A percentile compares a stretch with the other conserved stretches of the same genome.
These are phyloP conservation scores for Geosmithia putterillii DNA, from an alignment of 2,329 filamentous ascomycete species.

Conservation along the genomic window DNA sequence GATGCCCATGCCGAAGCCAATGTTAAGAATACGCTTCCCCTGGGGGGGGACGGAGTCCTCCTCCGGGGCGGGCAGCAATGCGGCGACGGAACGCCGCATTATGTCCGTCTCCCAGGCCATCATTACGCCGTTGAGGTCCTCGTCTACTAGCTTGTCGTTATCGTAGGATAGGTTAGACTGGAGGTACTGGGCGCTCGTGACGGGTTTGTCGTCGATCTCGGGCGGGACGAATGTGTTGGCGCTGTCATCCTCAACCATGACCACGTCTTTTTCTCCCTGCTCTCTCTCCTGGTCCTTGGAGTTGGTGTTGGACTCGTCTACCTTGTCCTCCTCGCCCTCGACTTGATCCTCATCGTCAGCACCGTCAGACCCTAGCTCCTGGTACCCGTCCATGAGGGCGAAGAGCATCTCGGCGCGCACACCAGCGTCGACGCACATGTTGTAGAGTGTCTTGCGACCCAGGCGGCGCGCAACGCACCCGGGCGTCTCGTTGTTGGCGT, in stretches of 20 bases:
- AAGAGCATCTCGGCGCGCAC: constrained; percentile 83
- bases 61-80: constrained; percentile 33
- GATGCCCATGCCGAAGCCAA: constrained; percentile 88
- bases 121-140: constrained; percentile 75
- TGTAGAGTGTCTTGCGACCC: constrained; percentile 60
- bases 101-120: constrained; percentile 87
- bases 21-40: constrained; percentile 65
- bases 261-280: constrained; percentile 5
- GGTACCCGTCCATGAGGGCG: constrained; percentile 70
- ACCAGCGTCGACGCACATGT: constrained; percentile 76
- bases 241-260: constrained; percentile 13
- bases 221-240: constrained; percentile 18
- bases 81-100: constrained; percentile 65
- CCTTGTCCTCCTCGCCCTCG: constrained; percentile 27
- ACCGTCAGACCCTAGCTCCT: constrained; percentile 50
- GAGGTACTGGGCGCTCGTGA: constrained; percentile 58
- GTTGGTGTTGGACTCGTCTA: constrained; percentile 13
- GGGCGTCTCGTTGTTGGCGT: constrained; percentile 76
- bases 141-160: constrained; percentile 57
- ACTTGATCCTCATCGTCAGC: constrained; percentile 35
- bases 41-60: constrained; percentile 10
- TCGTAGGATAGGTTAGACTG: constrained; percentile 53
- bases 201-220: constrained; percentile 26
- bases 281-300: constrained; percentile 16
- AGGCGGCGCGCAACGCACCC: constrained; percentile 71